Evolutionary conservation across 2,329 filamentous ascomycete genomes (phyloP), one percentile per base, ranked within the genome.

Genomic region (Zasmidium angulare): DNA sequence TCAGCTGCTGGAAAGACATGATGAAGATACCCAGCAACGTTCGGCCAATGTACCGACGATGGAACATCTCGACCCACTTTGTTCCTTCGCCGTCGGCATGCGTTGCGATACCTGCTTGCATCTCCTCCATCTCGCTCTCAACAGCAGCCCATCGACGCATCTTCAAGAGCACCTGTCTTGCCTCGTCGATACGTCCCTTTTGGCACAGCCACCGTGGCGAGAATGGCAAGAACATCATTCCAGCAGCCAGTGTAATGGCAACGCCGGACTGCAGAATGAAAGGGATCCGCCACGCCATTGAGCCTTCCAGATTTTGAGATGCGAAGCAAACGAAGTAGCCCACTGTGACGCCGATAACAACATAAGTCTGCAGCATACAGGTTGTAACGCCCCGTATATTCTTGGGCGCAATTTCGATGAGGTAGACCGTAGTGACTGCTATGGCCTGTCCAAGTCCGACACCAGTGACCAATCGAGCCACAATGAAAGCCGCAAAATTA

Each of bases 1-100:
- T 81, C 0, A 86, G 72, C 63, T 87, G 84, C 23, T 82, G 78
- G 76, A 84, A 83, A 0, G 76, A 79, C 69, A 85, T 79, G 54
- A 85, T 66, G 55, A 85, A 85, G 0, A 82, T 73, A 0, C 78
- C 82, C 17, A 86, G 69, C 0, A 77, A 68, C 0, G 82, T 84
- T 1, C 79, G 76, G 3, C 46, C 46, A 22, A 49, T 22, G 22
- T 49, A 49, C 11, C 46, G 46, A 10, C 22, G 20, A 22, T 49
- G 20, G 19, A 49, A 49, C 46, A 49, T 49, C 20, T 49, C 46
- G 22, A 49, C 20, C 46, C 46, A 49, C 22, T 22, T 22, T 10
- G 46, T 22, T 12, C 4, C 11, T 11, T 49, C 46, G 20, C 46
- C 46, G 20, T 22, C 11, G 2, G 4, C 10, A 17, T 49, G 46